A percentile compares a stretch with the other conserved stretches of the same genome.
Conservation (phyloP, 148 eudicot genomes). For the Oxyria digyna region DNA sequence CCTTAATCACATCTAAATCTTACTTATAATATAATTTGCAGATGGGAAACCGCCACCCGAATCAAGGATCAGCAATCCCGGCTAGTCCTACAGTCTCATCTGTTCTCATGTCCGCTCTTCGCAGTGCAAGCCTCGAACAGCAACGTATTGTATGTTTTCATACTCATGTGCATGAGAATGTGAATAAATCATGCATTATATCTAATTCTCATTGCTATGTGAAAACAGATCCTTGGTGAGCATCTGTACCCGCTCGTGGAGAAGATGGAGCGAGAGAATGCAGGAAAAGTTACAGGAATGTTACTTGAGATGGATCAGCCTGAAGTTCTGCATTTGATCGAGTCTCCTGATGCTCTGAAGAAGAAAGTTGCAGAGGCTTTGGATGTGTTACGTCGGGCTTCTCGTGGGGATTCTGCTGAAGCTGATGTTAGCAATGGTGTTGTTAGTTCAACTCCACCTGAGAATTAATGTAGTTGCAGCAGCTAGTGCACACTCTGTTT, state of each 20-base stretch:
- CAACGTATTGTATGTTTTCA: slow-evolving; percentile 33
- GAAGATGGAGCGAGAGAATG: slow-evolving; percentile 24
- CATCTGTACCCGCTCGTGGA: slow-evolving; percentile 38
- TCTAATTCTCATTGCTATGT: neutral
- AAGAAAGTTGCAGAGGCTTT: slow-evolving; percentile 40
- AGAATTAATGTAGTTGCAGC: neutral
- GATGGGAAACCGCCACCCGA: slow-evolving; percentile 24
- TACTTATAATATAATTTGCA: neutral
- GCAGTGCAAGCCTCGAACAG: slow-evolving; percentile 39
- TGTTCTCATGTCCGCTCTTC: slow-evolving; percentile 37
- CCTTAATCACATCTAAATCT: no score
- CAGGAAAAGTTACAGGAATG: slow-evolving; percentile 41
- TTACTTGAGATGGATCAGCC: slow-evolving; percentile 48
- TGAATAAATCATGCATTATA: no score
- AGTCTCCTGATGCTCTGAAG: slow-evolving; percentile 42
- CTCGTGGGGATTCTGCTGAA: slow-evolving; percentile 1
- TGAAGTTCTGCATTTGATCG: slow-evolving; percentile 42
- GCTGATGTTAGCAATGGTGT: slow-evolving; percentile 11
- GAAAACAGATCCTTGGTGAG: slow-evolving; percentile 37
- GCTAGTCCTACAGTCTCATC: slow-evolving; percentile 13
- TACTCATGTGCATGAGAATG: neutral
- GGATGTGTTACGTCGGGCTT: slow-evolving; percentile 24
- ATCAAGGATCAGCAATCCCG: slow-evolving; percentile 24
- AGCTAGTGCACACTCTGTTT: no score
- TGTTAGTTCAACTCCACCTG: slow-evolving; percentile 17